Evolutionary conservation across 768 basidiomycete species (phyloP).

Genomic region (Collybiopsis confluens): DNA sequence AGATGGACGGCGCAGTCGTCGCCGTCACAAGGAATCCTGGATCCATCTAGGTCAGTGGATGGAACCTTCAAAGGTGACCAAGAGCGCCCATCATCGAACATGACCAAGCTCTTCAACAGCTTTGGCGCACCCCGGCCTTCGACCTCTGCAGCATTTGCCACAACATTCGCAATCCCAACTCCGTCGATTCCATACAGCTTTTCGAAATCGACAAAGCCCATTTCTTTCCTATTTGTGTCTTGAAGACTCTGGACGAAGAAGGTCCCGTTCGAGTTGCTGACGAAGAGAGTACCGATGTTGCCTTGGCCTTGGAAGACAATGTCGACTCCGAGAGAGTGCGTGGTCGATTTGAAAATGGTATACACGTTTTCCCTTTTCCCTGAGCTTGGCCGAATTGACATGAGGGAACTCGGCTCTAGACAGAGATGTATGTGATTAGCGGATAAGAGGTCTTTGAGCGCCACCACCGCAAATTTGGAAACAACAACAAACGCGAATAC

Average conservation of each 20-base stretch:
- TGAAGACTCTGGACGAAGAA: constrained; percentile 88
- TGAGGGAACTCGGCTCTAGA: constrained; percentile 92
- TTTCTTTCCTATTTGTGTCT: constrained; percentile 87
- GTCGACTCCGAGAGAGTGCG: constrained; percentile 92
- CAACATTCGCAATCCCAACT: constrained; percentile 86
- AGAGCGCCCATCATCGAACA: constrained; percentile 86
- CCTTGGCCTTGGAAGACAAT: constrained; percentile 71
- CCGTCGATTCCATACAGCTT: constrained; percentile 83
- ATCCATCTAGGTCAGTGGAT: constrained; percentile 54
- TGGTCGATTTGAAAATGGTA: constrained; percentile 91
- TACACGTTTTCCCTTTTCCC: constrained; percentile 95
- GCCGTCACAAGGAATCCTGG: constrained; percentile 55
- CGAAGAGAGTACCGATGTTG: constrained; percentile 85
- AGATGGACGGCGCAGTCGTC: constrained; percentile 81
- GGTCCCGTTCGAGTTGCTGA: constrained; percentile 94
- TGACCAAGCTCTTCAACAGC: constrained; percentile 72
- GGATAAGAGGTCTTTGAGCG: constrained; percentile 64
- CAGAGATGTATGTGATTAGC: constrained; percentile 65
- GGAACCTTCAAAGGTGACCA: constrained; percentile 66
- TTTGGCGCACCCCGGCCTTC: constrained; percentile 68
- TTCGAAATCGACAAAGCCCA: constrained; percentile 94
- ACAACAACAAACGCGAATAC: constrained; percentile 93
- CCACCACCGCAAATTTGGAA: constrained; percentile 88
- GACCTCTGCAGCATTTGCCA: constrained; percentile 80
- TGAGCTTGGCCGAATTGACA: constrained; percentile 68